Conservation (phyloP, 2,329 filamentous ascomycete genomes). For the Cucurbitaria berberidis region DNA sequence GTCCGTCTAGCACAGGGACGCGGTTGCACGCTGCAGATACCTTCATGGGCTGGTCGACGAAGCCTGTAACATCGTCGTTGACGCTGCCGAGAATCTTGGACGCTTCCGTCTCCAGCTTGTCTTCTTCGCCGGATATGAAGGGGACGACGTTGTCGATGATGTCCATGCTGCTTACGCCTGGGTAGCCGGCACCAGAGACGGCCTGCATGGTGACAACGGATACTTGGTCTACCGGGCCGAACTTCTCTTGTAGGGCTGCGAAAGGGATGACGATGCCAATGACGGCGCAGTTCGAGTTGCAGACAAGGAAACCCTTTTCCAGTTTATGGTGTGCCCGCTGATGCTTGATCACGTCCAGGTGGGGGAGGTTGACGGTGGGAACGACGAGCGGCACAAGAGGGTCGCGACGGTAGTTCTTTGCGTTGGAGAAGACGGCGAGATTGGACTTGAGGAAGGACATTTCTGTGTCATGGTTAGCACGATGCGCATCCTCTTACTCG, state of each 20-base stretch:
- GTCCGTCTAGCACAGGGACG: slow-evolving; percentile 92
- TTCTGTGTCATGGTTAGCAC: slow-evolving; percentile 55
- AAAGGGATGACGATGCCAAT: slow-evolving; percentile 96
- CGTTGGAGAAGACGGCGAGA: slow-evolving; percentile 94
- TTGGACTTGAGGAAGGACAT: slow-evolving; percentile 89
- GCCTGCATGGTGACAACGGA: slow-evolving; percentile 95
- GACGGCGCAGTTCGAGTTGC: slow-evolving; percentile 98
- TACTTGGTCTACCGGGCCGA: slow-evolving; percentile 77
- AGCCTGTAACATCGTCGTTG: slow-evolving; percentile 73
- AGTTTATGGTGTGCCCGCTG: slow-evolving; percentile 77
- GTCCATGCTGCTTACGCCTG: slow-evolving; percentile 90
- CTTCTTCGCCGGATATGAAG: slow-evolving; percentile 91
- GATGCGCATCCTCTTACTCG: not conserved
- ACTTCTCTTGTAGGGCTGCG: slow-evolving; percentile 83
- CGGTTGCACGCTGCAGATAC: slow-evolving; percentile 91
- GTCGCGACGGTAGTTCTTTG: slow-evolving; percentile 94
- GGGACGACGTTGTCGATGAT: slow-evolving; percentile 96
- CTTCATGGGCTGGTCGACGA: slow-evolving; percentile 77
- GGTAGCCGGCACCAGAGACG: slow-evolving; percentile 89
- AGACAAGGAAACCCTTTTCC: slow-evolving; percentile 88
- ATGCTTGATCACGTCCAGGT: slow-evolving; percentile 87
- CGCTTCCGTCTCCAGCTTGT: slow-evolving; percentile 93
- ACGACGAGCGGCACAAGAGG: slow-evolving; percentile 91
- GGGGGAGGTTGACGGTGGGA: slow-evolving; percentile 89
- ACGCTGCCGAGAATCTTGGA: slow-evolving; percentile 88